Evolutionary conservation across 2,329 filamentous ascomycete genomes (phyloP).

Genomic region (Diplocarpon rosae): DNA sequence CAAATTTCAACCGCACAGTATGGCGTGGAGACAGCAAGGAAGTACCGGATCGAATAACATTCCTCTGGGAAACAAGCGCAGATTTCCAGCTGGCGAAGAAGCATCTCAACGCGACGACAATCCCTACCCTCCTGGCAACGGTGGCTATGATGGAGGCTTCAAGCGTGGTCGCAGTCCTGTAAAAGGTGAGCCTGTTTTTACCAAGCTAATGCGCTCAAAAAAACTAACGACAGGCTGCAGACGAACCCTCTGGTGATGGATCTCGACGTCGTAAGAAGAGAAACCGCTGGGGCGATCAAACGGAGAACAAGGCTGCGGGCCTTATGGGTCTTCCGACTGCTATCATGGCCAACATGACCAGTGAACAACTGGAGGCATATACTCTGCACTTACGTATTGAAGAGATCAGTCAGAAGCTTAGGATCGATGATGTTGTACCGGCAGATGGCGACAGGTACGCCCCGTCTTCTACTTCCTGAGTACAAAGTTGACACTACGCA

Average conservation of each 20-base stretch:
- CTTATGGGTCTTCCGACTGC: slow-evolving; percentile 95
- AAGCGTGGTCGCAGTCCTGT: slow-evolving; percentile 93
- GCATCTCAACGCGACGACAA: slow-evolving; percentile 26
- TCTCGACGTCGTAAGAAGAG: slow-evolving; percentile 91
- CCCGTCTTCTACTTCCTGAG: not conserved
- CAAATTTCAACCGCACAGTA: slow-evolving; percentile 23
- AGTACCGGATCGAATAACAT: slow-evolving; percentile 99
- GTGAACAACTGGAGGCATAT: slow-evolving; percentile 95
- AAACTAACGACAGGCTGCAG: slow-evolving; percentile 17
- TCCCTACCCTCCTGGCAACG: slow-evolving; percentile 17
- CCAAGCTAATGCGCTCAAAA: not conserved
- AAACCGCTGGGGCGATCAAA: slow-evolving; percentile 94
- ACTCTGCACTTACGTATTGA: slow-evolving; percentile 94
- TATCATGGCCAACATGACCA: slow-evolving; percentile 96
- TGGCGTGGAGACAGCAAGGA: slow-evolving; percentile 64
- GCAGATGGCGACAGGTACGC: slow-evolving; percentile 88
- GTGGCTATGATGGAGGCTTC: slow-evolving; percentile 28
- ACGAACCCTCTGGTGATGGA: slow-evolving; percentile 45
- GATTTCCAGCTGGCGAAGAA: slow-evolving; percentile 60
- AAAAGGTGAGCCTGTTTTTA: slow-evolving; percentile 46
- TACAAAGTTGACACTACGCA: slow-evolving; percentile 31
- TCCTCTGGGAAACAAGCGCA: slow-evolving; percentile 73
- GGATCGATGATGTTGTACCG: slow-evolving; percentile 97
- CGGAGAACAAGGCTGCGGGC: slow-evolving; percentile 96
- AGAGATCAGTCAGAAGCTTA: slow-evolving; percentile 97